phyloP scores from a whole-genome alignment of 225 moss, liverwort and hornwort genomes.

The Takakia lepidozioides region DNA sequence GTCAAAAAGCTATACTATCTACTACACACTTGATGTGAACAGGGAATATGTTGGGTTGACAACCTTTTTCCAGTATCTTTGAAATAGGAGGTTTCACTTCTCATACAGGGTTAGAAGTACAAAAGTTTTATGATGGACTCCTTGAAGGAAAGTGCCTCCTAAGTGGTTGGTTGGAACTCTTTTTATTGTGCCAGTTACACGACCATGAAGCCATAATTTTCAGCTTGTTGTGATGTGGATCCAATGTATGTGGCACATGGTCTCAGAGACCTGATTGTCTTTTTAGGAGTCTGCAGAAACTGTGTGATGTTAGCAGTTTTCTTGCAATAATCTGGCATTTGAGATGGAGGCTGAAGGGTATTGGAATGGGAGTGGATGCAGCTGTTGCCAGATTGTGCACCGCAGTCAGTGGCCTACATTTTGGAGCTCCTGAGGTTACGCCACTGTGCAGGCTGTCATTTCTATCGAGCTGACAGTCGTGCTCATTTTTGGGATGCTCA shows the following conservation, averaged over 20 bases:
- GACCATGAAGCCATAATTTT: too few relatives aligned
- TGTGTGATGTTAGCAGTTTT: not conserved
- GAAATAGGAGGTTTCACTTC: too few relatives aligned
- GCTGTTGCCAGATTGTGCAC: slow-evolving; percentile 81
- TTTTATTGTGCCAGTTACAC: too few relatives aligned
- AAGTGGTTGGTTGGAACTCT: too few relatives aligned
- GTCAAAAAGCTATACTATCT: not conserved
- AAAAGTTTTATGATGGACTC: too few relatives aligned
- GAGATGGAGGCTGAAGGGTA: not conserved
- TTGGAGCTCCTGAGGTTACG: slow-evolving; percentile 58
- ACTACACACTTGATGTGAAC: not conserved
- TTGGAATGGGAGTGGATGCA: slow-evolving; percentile 22
- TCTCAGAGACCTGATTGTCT: too few relatives aligned
- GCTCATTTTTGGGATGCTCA: slow-evolving; percentile 52
- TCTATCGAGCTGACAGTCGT: slow-evolving; percentile 81
- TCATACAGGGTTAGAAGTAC: too few relatives aligned
- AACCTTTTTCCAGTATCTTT: not conserved
- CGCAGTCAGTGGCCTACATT: slow-evolving; percentile 52
- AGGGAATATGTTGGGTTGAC: not conserved
- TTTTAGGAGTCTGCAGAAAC: not conserved
- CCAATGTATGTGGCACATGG: not conserved
- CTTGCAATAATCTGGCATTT: not conserved
- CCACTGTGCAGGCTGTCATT: slow-evolving; percentile 73
- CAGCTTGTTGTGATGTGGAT: not conserved
- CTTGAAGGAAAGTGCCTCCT: too few relatives aligned